phyloP scores from a whole-genome alignment of 2,329 filamentous ascomycete species.

The Ophiostoma angusticollis region DNA sequence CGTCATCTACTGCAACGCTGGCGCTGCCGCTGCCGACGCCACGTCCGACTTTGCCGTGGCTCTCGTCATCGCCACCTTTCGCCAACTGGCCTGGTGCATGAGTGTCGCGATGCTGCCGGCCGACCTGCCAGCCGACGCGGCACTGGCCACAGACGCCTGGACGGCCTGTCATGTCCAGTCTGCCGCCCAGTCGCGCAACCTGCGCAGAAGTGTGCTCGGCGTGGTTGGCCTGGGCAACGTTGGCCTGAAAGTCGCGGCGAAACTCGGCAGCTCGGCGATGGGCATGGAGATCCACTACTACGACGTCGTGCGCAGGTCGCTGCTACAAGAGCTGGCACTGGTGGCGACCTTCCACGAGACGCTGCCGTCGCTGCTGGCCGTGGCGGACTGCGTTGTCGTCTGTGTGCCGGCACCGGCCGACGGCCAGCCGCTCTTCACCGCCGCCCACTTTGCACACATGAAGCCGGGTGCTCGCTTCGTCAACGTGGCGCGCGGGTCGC shows the following conservation, averaged over 20 bases:
- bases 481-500: conserved; percentile 51
- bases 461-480: conserved; percentile 46
- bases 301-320: conserved; percentile 40
- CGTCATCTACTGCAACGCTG: conserved; percentile 61
- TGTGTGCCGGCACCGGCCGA: conserved; percentile 42
- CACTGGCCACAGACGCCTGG: no score
- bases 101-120: conserved; percentile 36
- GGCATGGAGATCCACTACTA: conserved; percentile 55
- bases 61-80: conserved; percentile 56
- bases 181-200: conserved; percentile 49
- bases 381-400: conserved; percentile 48
- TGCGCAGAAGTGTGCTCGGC: conserved; percentile 46
- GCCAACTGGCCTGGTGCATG: conserved; percentile 48
- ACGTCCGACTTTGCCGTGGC: conserved; percentile 61
- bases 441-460: conserved; percentile 34
- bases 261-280: conserved; percentile 29
- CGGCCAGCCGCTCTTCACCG: conserved; percentile 35
- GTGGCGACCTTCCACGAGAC: conserved; percentile 36
- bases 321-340: conserved; percentile 27
- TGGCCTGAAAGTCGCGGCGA: conserved; percentile 49
- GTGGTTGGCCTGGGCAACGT: conserved; percentile 59
- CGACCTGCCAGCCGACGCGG: conserved; percentile 22
- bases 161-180: conserved; percentile 46
- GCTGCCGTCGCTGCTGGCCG: conserved; percentile 38
- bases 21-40: conserved; percentile 56